Evolutionary conservation across 352 stramenopile species (phyloP).

Genomic region (Pythium monospermum): DNA sequence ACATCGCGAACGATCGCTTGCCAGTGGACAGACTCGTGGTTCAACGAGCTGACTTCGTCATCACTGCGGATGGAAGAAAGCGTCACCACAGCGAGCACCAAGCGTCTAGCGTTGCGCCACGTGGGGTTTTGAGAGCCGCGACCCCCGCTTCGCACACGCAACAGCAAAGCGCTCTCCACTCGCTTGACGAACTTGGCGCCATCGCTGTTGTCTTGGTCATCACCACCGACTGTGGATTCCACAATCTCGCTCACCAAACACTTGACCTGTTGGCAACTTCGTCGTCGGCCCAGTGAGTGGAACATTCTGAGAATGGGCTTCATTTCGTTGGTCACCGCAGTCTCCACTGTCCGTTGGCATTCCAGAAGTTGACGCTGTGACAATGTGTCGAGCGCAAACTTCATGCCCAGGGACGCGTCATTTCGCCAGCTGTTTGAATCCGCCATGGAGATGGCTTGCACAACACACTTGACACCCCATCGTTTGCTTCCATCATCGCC

Average conservation of each 20-base stretch:
- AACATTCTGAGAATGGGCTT: not conserved
- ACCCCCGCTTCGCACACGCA: not conserved
- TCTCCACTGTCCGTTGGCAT: conserved; percentile 1
- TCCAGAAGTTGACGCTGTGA: conserved; percentile 6
- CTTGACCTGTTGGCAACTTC: not conserved
- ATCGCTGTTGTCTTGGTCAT: not conserved
- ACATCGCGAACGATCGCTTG: conserved; percentile 30
- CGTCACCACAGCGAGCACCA: conserved; percentile 1
- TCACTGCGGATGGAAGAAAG: not conserved
- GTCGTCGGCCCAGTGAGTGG: not conserved
- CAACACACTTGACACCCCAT: conserved; percentile 60
- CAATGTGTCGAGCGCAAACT: conserved; percentile 27
- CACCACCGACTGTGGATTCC: not conserved
- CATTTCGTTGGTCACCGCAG: not conserved
- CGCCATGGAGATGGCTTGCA: conserved; percentile 33
- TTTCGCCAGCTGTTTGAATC: conserved; percentile 21
- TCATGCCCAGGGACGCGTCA: conserved; percentile 27
- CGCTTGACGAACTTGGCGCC: conserved; percentile 2
- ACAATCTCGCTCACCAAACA: conserved; percentile 7
- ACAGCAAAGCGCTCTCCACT: not conserved
- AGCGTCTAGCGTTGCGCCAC: conserved; percentile 8
- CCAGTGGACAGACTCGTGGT: not conserved
- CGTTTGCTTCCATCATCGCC: conserved; percentile 31
- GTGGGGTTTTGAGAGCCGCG: not conserved
- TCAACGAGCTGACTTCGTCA: not conserved